Evolutionary conservation across 306 rosid genomes (phyloP).

Genomic region (Astragalus membranaceus): DNA sequence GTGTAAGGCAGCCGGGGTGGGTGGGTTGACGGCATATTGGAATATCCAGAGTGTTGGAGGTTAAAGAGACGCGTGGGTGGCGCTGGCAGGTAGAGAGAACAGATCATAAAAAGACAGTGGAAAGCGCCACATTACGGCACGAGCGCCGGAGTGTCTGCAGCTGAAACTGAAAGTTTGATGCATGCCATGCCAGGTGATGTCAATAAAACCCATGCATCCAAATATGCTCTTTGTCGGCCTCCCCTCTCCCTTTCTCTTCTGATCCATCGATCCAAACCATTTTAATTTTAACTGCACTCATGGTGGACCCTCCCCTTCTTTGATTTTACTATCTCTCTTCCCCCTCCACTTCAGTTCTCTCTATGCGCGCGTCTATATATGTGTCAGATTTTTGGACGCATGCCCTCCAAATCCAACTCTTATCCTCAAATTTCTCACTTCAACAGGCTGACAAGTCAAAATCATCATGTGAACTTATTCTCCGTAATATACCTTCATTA

Average conservation of each 20-base stretch:
- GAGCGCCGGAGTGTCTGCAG: slow-evolving; percentile 48
- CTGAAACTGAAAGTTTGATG: slow-evolving; percentile 18
- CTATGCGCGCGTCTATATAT: not conserved
- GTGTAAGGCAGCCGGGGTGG: not conserved
- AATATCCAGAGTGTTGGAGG: slow-evolving; percentile 17
- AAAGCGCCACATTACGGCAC: slow-evolving; percentile 16
- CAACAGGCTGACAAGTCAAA: not conserved
- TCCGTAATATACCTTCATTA: not conserved
- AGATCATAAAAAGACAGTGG: not conserved
- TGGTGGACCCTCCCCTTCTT: not conserved
- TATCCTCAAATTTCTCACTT: not conserved
- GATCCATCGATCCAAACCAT: not conserved
- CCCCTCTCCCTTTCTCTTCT: not conserved
- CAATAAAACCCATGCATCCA: slow-evolving; percentile 33
- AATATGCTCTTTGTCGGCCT: slow-evolving; percentile 85
- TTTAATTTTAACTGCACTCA: not conserved
- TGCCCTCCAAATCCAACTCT: slow-evolving; percentile 5
- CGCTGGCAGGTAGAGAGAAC: slow-evolving; percentile 33
- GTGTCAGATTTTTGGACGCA: slow-evolving; percentile 17
- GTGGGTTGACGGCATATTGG: slow-evolving; percentile 15
- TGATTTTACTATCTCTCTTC: too few species aligned
- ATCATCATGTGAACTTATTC: slow-evolving; percentile 4
- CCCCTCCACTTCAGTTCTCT: not conserved
- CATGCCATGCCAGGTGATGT: not conserved
- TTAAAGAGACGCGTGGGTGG: slow-evolving; percentile 19